A percentile compares a stretch with the other conserved stretches of the same genome.
phyloP scores from a whole-genome alignment of 192 early-diverging fungal species.

The Podochytrium sp. region DNA sequence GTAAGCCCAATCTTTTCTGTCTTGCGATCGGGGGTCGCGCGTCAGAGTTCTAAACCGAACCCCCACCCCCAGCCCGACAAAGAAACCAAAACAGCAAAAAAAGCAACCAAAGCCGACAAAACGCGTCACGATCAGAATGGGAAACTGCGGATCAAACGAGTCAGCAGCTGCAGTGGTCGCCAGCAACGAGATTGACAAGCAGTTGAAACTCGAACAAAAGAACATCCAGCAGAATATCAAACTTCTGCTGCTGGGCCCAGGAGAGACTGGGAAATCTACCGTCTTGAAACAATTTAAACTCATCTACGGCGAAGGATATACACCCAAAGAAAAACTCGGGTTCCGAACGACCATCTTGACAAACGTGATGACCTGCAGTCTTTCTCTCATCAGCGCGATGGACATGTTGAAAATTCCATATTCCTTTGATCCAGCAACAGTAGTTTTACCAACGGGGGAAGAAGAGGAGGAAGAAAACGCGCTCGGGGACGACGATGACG shows the following conservation, averaged over 20 bases:
- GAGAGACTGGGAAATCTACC: conserved; percentile 56
- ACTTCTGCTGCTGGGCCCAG: conserved; percentile 46
- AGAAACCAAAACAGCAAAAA: neutral
- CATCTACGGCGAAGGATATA: conserved; percentile 44
- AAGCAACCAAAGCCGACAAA: neutral
- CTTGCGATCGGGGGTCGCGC: too few species aligned
- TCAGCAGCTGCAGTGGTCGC: conserved; percentile 44
- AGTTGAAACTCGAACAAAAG: conserved; percentile 47
- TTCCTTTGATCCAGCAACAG: conserved; percentile 9
- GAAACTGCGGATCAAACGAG: conserved; percentile 34
- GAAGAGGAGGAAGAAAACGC: conserved; percentile 2
- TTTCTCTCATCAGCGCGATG: conserved; percentile 45
- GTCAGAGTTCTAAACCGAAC: too few species aligned
- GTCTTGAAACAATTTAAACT: conserved; percentile 52
- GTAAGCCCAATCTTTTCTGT: neutral
- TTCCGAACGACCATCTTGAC: conserved; percentile 40
- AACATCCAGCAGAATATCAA: conserved; percentile 37
- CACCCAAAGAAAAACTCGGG: conserved; percentile 37
- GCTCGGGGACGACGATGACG: conserved; percentile 40
- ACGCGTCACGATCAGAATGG: conserved; percentile 31
- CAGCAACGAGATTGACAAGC: conserved; percentile 58
- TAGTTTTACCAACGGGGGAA: neutral
- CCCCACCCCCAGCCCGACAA: neutral
- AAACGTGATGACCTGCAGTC: conserved; percentile 41
- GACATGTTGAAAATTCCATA: conserved; percentile 40